phyloP scores from a whole-genome alignment of 1,139 yeast species.

The Blastobotrys capitulatus region DNA sequence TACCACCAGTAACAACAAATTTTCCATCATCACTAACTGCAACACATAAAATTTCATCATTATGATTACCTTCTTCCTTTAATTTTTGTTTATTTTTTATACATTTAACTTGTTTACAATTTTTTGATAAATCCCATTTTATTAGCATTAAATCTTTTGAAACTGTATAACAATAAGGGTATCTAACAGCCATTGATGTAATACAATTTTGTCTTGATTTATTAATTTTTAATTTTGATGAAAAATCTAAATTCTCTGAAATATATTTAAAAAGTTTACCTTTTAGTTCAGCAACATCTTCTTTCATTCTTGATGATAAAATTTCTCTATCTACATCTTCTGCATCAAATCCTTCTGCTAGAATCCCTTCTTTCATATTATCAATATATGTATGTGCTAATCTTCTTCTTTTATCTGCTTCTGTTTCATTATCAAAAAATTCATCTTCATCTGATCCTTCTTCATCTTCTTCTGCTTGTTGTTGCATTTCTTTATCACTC shows the following conservation, averaged over 20 bases:
- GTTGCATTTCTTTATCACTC: constrained; percentile 17
- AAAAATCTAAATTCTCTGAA: constrained; percentile 28
- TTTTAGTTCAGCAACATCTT: constrained; percentile 84
- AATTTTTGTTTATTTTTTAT: constrained; percentile 46
- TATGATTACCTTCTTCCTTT: constrained; percentile 53
- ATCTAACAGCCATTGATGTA: constrained; percentile 38
- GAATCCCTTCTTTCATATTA: constrained; percentile 56
- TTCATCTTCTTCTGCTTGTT: constrained; percentile 13
- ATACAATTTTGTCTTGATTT: constrained; percentile 24
- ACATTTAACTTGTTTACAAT: constrained; percentile 49
- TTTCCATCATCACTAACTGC: constrained; percentile 87
- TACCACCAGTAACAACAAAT: constrained; percentile 86
- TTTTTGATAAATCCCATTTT: constrained; percentile 63
- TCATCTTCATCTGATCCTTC: constrained; percentile 28
- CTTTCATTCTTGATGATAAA: constrained; percentile 69
- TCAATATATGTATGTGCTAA: constrained; percentile 90
- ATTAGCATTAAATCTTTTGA: constrained; percentile 77
- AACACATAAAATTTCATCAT: constrained; percentile 66
- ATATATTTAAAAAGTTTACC: constrained; percentile 74
- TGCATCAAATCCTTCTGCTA: constrained; percentile 69
- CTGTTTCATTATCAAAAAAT: constrained; percentile 58
- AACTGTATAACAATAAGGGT: constrained; percentile 69
- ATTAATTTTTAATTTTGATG: constrained; percentile 13
- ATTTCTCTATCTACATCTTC: constrained; percentile 85
- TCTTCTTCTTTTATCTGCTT: constrained; percentile 91